Base-by-base conservation (phyloP, 306 rosid genomes). In the Malus domestica region DNA sequence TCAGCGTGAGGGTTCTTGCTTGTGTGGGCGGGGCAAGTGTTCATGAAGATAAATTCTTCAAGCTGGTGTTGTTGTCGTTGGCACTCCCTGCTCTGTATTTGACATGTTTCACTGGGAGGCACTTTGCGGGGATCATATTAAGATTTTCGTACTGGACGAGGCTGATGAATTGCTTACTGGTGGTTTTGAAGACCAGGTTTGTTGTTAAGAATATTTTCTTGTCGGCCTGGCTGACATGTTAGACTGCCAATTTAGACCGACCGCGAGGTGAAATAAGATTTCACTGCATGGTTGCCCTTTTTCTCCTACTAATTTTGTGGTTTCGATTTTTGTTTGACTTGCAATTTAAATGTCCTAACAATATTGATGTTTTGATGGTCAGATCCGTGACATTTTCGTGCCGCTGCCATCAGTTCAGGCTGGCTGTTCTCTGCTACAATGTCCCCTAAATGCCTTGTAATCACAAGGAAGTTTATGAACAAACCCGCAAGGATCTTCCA, bases 141-240 rank as follows among this genome's bases (percentile, higher is more conserved):
- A 22, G 83, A 90, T 94, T 96, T 94, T 94, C 86, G 97, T 94
- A 35, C 69, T 94, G 83, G 98, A 94, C 80, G 97, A 91, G 78
- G 98, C 98, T 25, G 98, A 94, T 83, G 97, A 94, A 79, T 91
- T 94, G 97, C 98, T 94, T 79, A 90, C 97, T 8, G 90, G 97
- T 42, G 98, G 98, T 80, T 80, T 94, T 85, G 92, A 94, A 86
- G 97, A 91, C 71, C 96, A 94, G 98, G 98, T 94, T 73, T 10
- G 85, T 83, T 18, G 25, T 59, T 74, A 33, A 33, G 38, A 33
- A 33, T 33, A 33, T 33, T 33, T 33, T 33, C 38, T 33, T 33
- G 38, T 33, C 38, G 7, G 7, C 0, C 38, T 33, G 38, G 38
- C 38, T 33, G 38, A 33, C 38, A 33, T 5, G 38, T 33, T 33